These are phyloP conservation scores for Pleurotus salmoneostramineus DNA, from an alignment of 768 basidiomycete genomes.

Conservation along the genomic window DNA sequence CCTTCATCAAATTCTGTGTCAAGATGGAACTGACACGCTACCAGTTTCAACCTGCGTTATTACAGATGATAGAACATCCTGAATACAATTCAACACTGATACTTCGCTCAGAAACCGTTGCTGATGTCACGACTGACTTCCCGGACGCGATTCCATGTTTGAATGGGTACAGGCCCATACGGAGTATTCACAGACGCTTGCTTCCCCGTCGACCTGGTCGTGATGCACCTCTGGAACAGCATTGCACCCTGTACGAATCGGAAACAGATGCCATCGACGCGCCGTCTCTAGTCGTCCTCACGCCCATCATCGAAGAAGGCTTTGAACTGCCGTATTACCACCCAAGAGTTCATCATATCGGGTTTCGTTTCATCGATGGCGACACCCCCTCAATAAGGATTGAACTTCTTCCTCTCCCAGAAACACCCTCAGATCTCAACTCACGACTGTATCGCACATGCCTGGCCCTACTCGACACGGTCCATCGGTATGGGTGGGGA, in stretches of 20 bases:
- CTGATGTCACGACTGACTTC: slow-evolving; percentile 30
- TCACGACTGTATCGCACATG: slow-evolving; percentile 79
- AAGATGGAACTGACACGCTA: background rate
- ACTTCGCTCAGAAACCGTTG: slow-evolving; percentile 71
- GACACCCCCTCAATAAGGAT: slow-evolving; percentile 37
- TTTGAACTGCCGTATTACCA: slow-evolving; percentile 82
- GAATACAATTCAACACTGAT: slow-evolving; percentile 93
- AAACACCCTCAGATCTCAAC: slow-evolving; percentile 43
- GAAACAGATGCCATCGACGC: slow-evolving; percentile 13
- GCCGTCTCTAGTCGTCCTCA: slow-evolving; percentile 47
- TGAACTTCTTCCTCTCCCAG: slow-evolving; percentile 52
- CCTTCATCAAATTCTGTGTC: background rate
- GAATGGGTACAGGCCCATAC: slow-evolving; percentile 31
- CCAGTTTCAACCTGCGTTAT: slow-evolving; percentile 72
- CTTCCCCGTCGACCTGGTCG: slow-evolving; percentile 77
- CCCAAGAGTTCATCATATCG: slow-evolving; percentile 75
- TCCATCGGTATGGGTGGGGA: slow-evolving; percentile 91
- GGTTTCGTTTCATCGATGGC: slow-evolving; percentile 57
- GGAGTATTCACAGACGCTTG: slow-evolving; percentile 61
- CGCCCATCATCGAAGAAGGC: slow-evolving; percentile 46
- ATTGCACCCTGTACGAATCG: slow-evolving; percentile 68
- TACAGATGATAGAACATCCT: slow-evolving; percentile 79
- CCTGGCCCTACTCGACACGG: slow-evolving; percentile 72
- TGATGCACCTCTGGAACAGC: slow-evolving; percentile 71
- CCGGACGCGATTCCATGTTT: slow-evolving; percentile 32